Evolutionary conservation across 164 flowering plant genomes (phyloP).

Genomic region (Vitis labrusca): DNA sequence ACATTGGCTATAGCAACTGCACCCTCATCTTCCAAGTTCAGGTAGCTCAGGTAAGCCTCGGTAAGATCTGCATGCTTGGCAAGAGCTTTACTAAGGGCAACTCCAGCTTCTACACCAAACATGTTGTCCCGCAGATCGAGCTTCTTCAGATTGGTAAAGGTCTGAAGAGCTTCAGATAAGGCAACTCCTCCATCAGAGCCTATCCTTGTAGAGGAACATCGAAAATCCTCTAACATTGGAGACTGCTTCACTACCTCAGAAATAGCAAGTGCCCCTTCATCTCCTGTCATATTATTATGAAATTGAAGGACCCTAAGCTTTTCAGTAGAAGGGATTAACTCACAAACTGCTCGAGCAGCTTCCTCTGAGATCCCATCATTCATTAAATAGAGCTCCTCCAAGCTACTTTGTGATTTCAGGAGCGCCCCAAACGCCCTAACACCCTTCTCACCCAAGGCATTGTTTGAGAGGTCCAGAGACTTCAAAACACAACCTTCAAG

Average conservation of each 20-base stretch:
- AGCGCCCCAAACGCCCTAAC: constrained; percentile 82
- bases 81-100: constrained; percentile 60
- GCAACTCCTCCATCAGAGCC: constrained; percentile 81
- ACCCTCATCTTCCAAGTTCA: constrained; percentile 86
- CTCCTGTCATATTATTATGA: constrained; percentile 95
- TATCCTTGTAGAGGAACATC: constrained; percentile 93
- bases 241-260: constrained; percentile 70
- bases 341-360: constrained; percentile 86
- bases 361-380: constrained; percentile 95
- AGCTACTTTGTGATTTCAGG: constrained; percentile 62
- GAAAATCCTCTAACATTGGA: constrained; percentile 74
- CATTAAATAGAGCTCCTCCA: constrained; percentile 91
- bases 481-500: constrained; percentile 68
- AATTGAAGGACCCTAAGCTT: constrained; percentile 78
- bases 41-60: constrained; percentile 71
- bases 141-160: constrained; percentile 56
- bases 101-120: constrained; percentile 78
- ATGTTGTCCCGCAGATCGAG: constrained; percentile 86
- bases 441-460: constrained; percentile 97
- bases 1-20: constrained; percentile 53
- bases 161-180: constrained; percentile 61
- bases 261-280: constrained; percentile 84
- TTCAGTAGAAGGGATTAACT: constrained; percentile 79
- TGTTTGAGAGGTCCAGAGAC: constrained; percentile 74
- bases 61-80: constrained; percentile 34